Evolutionary conservation across 768 basidiomycete species (phyloP), one percentile per base, ranked within the genome.

Genomic region (Lentinula edodes): DNA sequence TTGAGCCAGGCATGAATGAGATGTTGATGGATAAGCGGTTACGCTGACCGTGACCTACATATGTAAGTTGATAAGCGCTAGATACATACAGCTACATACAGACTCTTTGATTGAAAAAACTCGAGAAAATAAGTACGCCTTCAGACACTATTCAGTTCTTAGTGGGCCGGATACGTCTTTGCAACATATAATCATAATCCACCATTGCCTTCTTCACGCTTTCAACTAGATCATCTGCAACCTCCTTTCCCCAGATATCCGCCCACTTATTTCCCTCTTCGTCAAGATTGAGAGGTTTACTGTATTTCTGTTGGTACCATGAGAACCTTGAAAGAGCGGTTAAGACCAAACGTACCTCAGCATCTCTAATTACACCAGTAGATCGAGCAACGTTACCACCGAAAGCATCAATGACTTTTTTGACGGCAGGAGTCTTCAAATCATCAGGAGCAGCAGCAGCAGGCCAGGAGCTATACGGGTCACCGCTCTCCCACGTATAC

Each of bases 141-240:
- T 28, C 28, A 2, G 2, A 28, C 28, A 28, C 28, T 38, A 12
- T 13, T 39, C 13, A 39, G 38, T 39, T 39, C 8, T 7, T 23
- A 4, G 18, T 48, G 20, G 53, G 53, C 39, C 53, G 53, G 3
- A 54, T 39, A 36, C 53, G 53, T 23, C 34, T 54, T 45, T 58
- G 16, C 56, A 58, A 32, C 42, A 58, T 43, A 58, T 58, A 48
- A 9, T 58, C 56, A 15, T 58, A 58, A 48, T 58, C 56, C n/a
- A 34, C 20, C 56, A 58, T 58, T 34, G 42, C 56, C 42, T 43
- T 35, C 20, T 41, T 48, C 16, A 28, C 56, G 23, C 16, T 32
- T 15, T 58, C 56, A 12, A 48, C 28, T 28, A 58, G 7, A 43
- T 58, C 45, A 9, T 58, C 42, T 18, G 56, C 56, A 15, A 58